A percentile compares a stretch with the other conserved stretches of the same genome.
Evolutionary conservation across 352 stramenopile genomes (phyloP).

Genomic region (Phytophthora idaei): DNA sequence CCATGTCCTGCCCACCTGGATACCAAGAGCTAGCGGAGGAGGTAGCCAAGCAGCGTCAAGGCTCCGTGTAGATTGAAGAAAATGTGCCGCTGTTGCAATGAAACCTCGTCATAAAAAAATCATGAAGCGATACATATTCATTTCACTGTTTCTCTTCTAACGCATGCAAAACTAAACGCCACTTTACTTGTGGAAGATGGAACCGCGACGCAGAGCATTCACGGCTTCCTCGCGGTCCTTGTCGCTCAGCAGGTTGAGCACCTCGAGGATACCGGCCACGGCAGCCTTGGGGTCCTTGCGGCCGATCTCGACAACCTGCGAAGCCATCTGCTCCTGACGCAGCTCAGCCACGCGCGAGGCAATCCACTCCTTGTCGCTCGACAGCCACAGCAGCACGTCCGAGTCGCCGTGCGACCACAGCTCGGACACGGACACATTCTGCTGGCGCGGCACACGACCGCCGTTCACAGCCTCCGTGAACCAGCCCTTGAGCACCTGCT

Average conservation of each 20-base stretch:
- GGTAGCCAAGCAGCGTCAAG: slow-evolving; percentile 35
- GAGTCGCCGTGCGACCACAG: slow-evolving; percentile 75
- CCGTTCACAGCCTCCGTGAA: slow-evolving; percentile 85
- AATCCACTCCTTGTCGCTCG: slow-evolving; percentile 83
- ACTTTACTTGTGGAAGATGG: slow-evolving; percentile 84
- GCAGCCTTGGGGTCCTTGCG: slow-evolving; percentile 83
- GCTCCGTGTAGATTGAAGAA: slow-evolving; percentile 25
- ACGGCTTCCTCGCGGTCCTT: slow-evolving; percentile 89
- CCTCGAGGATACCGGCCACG: slow-evolving; percentile 82
- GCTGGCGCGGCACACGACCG: slow-evolving; percentile 64
- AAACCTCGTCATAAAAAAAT: slow-evolving; percentile 1
- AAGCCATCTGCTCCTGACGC: slow-evolving; percentile 70
- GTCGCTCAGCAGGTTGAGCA: slow-evolving; percentile 82
- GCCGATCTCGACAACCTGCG: slow-evolving; percentile 79
- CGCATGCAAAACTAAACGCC: slow-evolving; percentile 34
- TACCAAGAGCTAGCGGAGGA: slow-evolving; percentile 64
- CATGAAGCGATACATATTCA: slow-evolving; percentile 39
- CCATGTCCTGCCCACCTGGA: slow-evolving; percentile 77
- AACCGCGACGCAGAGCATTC: slow-evolving; percentile 76
- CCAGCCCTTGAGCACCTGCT: slow-evolving; percentile 77
- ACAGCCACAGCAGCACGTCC: slow-evolving; percentile 82
- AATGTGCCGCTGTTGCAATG: not conserved
- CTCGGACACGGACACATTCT: slow-evolving; percentile 68
- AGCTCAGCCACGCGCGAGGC: slow-evolving; percentile 58
- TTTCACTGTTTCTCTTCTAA: slow-evolving; percentile 29